These are phyloP conservation scores for Geranium rotundifolium DNA, from an alignment of 345 rosid species.

Conservation along the genomic window DNA sequence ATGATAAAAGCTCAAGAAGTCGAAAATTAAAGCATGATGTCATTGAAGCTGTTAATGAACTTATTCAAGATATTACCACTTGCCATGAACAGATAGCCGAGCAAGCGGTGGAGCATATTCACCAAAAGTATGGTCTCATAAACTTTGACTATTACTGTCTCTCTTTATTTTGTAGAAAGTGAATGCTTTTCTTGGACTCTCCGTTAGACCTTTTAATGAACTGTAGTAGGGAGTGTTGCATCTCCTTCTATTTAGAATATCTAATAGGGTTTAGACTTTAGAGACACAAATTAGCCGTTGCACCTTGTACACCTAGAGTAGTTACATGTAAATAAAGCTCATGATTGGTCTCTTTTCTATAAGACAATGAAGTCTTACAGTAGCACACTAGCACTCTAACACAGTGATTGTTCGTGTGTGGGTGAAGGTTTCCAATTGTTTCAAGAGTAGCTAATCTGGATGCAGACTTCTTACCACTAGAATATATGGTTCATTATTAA, in stretches of 20 bases:
- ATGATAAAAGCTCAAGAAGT: conserved; percentile 76
- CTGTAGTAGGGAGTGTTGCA: background rate
- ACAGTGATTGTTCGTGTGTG: background rate
- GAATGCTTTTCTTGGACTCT: background rate
- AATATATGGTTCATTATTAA: background rate
- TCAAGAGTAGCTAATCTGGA: background rate
- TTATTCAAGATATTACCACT: conserved; percentile 71
- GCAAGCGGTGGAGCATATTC: conserved; percentile 98
- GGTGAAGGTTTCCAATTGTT: background rate
- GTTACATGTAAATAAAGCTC: background rate
- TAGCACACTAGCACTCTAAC: background rate
- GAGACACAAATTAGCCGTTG: background rate
- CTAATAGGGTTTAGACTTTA: background rate
- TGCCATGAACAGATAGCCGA: conserved; percentile 98
- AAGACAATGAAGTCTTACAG: background rate
- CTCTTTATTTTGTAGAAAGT: background rate
- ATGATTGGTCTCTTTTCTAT: background rate
- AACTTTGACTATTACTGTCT: background rate
- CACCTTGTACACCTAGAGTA: background rate
- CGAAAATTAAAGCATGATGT: conserved; percentile 95
- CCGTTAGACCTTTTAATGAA: background rate
- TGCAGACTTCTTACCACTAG: background rate
- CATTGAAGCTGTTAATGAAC: conserved; percentile 92
- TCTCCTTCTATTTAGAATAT: background rate
- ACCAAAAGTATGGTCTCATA: conserved; percentile 62